These are phyloP conservation scores for Heimioporus sp. DNA, from an alignment of 768 basidiomycete species.

Conservation along the genomic window DNA sequence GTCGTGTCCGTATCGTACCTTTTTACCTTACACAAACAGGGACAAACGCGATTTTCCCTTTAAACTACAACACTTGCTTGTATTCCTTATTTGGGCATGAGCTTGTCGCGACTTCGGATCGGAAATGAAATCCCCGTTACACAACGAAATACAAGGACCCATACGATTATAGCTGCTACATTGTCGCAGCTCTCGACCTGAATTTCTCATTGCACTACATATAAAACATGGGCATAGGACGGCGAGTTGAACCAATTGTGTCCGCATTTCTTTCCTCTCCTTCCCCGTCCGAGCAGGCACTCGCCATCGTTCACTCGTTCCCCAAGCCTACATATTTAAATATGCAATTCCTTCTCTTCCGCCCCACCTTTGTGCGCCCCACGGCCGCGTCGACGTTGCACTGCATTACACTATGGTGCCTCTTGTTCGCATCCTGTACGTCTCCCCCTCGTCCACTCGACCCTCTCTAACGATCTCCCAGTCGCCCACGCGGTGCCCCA, in stretches of 20 bases:
- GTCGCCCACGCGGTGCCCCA: conserved; percentile 20
- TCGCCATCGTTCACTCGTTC: neutral
- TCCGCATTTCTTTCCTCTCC: too few relatives aligned
- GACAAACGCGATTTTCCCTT: neutral
- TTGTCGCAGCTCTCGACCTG: too few relatives aligned
- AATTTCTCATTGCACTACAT: too few relatives aligned
- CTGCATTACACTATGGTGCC: conserved; percentile 5
- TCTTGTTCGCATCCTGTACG: conserved; percentile 15
- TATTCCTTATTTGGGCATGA: conserved; percentile 30
- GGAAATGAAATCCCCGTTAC: too few relatives aligned
- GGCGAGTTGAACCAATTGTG: too few relatives aligned
- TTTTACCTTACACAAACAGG: neutral
- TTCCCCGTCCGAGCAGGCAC: conserved; percentile 9
- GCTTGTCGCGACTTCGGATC: conserved; percentile 12
- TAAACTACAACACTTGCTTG: conserved; percentile 16
- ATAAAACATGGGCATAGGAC: too few relatives aligned
- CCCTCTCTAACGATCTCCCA: neutral
- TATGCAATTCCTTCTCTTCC: conserved; percentile 10
- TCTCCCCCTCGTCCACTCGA: neutral
- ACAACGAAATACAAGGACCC: conserved; percentile 13
- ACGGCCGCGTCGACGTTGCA: neutral
- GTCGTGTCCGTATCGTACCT: neutral
- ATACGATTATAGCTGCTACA: neutral
- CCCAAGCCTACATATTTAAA: too few relatives aligned
- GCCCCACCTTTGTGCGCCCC: conserved; percentile 13